Percentiles rank a stretch among this genome's conserved stretches.
Evolutionary conservation across 116 monocot genomes (phyloP).

Genomic region (Cymodocea nodosa): DNA sequence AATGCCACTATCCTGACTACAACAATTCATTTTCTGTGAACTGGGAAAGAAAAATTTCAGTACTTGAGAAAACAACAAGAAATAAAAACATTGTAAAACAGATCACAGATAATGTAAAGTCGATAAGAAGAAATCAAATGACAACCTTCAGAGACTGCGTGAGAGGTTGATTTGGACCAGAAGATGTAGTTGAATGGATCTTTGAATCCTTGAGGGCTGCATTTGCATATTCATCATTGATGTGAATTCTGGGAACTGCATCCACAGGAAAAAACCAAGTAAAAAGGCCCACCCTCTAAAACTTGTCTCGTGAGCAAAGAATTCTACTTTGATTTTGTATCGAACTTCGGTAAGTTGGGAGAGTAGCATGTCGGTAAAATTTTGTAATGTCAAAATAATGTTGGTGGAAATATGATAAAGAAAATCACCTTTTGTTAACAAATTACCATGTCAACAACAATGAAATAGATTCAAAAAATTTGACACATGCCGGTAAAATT

Average conservation of each 20-base stretch:
- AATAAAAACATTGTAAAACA: neutral
- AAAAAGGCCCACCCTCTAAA: neutral
- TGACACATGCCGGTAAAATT: too few species aligned
- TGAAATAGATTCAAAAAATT: too few species aligned
- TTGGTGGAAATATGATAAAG: too few species aligned
- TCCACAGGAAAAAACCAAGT: conserved; percentile 1
- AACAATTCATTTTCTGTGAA: conserved; percentile 90
- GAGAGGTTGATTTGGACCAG: conserved; percentile 83
- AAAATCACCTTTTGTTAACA: too few species aligned
- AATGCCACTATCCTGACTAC: conserved; percentile 59
- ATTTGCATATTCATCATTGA: conserved; percentile 94
- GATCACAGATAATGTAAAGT: neutral
- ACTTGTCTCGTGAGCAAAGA: neutral
- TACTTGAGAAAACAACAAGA: conserved; percentile 35
- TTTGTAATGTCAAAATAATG: too few species aligned
- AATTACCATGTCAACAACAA: too few species aligned
- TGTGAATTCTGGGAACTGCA: conserved; percentile 56
- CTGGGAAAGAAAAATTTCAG: conserved; percentile 89
- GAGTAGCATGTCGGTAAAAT: too few species aligned
- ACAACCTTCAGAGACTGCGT: conserved; percentile 87
- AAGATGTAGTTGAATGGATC: conserved; percentile 81
- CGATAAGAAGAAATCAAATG: neutral
- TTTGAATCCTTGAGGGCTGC: conserved; percentile 65
- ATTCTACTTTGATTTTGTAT: too few species aligned
- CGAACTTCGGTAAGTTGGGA: too few species aligned